phyloP scores from a whole-genome alignment of 176 grass and related monocot species.

The Musa troglodytarum region DNA sequence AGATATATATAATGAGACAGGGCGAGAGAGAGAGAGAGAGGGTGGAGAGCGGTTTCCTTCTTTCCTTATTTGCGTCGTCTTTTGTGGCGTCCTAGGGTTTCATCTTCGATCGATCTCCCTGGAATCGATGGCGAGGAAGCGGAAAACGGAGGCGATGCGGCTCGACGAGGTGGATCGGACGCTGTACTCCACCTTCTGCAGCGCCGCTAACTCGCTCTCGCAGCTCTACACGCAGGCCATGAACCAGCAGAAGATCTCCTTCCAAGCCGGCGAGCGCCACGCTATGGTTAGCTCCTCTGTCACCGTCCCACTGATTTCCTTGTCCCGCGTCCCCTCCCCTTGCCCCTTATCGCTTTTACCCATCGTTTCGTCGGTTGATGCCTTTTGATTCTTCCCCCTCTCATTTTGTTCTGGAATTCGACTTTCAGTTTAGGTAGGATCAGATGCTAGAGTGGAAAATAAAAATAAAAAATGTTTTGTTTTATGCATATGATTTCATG shows the following conservation, averaged over 20 bases:
- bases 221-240: constrained; percentile 71
- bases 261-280: constrained; percentile 67
- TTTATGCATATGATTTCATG: too few species aligned
- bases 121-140: constrained; percentile 45
- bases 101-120: not conserved
- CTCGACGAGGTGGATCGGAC: constrained; percentile 76
- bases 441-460: too few species aligned
- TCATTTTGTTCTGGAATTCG: too few species aligned
- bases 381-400: too few species aligned
- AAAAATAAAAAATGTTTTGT: too few species aligned
- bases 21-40: too few species aligned
- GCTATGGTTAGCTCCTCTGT: constrained; percentile 31
- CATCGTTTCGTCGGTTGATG: too few species aligned
- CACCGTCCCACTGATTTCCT: not conserved
- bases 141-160: constrained; percentile 56
- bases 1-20: too few species aligned
- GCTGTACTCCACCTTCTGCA: constrained; percentile 53
- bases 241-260: constrained; percentile 58
- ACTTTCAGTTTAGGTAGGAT: too few species aligned
- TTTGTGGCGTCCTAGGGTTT: not conserved
- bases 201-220: constrained; percentile 70
- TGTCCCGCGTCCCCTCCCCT: not conserved
- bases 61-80: not conserved
- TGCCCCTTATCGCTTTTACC: too few species aligned
- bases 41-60: not conserved